Percentiles rank a stretch among this genome's conserved stretches.
Conservation (phyloP, 805 yeast genomes). For the Saturnispora dispora region DNA sequence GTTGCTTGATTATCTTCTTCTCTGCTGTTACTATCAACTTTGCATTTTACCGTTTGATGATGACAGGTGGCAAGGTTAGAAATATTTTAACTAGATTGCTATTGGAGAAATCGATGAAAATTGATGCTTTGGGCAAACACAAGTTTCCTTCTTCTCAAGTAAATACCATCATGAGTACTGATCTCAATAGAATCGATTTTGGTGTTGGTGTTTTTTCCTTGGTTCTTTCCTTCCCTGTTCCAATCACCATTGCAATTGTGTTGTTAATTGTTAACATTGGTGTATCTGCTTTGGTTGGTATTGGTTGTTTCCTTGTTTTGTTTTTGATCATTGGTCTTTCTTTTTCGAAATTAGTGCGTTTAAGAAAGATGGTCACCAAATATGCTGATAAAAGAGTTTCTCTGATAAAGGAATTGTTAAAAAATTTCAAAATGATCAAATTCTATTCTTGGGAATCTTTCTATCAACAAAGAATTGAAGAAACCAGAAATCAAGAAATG, state of each 20-base stretch:
- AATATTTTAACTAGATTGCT: conserved; percentile 62
- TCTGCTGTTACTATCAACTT: conserved; percentile 47
- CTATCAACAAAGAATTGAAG: conserved; percentile 46
- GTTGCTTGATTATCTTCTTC: conserved; percentile 44
- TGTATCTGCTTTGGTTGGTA: conserved; percentile 62
- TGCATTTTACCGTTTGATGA: conserved; percentile 49
- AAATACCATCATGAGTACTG: conserved; percentile 74
- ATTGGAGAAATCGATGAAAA: conserved; percentile 52
- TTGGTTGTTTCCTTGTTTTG: conserved; percentile 46
- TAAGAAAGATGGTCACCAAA: conserved; percentile 46
- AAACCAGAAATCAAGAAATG: conserved; percentile 57
- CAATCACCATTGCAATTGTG: conserved; percentile 52
- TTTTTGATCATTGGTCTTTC: conserved; percentile 35
- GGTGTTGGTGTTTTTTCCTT: conserved; percentile 64
- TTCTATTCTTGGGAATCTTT: conserved; percentile 88
- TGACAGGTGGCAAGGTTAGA: conserved; percentile 61
- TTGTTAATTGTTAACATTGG: conserved; percentile 66
- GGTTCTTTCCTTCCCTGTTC: conserved; percentile 50
- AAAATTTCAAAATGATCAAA: conserved; percentile 72
- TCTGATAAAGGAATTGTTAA: conserved; percentile 68
- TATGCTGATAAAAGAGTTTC: conserved; percentile 74
- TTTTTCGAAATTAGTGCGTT: conserved; percentile 41
- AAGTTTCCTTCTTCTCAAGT: conserved; percentile 61
- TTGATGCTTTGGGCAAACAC: conserved; percentile 54
- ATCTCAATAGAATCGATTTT: conserved; percentile 68